phyloP scores from a whole-genome alignment of 139 green algal genomes.

The Penium margaritaceum region DNA sequence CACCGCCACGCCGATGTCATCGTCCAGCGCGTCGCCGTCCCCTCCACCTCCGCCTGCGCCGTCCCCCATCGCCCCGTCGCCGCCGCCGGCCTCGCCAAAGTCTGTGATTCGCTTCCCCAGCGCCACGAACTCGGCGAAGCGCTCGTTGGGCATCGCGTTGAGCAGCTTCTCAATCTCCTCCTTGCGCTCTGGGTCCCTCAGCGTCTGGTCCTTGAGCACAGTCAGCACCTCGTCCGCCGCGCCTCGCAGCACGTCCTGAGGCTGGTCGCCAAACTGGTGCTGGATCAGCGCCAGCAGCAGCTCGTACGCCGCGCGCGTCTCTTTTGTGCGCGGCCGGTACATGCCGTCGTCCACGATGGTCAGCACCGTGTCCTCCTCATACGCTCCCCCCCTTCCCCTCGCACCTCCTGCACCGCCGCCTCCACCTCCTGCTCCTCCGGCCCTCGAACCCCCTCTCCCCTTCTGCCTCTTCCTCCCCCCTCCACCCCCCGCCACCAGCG shows the following conservation, averaged over 20 bases:
- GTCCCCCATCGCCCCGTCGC: background rate
- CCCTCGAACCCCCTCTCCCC: too few relatives aligned
- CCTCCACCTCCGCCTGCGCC: constrained; percentile 28
- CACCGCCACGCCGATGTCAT: constrained; percentile 87
- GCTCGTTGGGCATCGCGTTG: constrained; percentile 61
- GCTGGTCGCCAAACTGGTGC: constrained; percentile 84
- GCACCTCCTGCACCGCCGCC: background rate
- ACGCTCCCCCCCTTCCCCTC: background rate
- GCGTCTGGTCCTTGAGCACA: constrained; percentile 75
- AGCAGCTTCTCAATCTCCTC: constrained; percentile 68
- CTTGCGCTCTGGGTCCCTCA: constrained; percentile 68
- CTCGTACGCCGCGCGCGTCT: constrained; percentile 90
- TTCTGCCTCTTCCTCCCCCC: too few relatives aligned
- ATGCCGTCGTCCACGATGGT: constrained; percentile 66
- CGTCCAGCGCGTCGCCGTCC: constrained; percentile 63
- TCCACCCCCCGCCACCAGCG: too few relatives aligned
- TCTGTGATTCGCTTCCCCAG: constrained; percentile 87
- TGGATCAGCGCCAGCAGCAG: constrained; percentile 74
- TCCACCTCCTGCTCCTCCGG: too few relatives aligned
- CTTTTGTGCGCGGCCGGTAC: constrained; percentile 70
- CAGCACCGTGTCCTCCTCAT: constrained; percentile 58
- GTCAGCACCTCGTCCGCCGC: constrained; percentile 92
- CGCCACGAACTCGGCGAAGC: constrained; percentile 77
- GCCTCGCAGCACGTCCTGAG: constrained; percentile 79
- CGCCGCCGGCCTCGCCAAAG: constrained; percentile 48